phyloP scores from a whole-genome alignment of 257 asterid species.

The Eucommia ulmoides region DNA sequence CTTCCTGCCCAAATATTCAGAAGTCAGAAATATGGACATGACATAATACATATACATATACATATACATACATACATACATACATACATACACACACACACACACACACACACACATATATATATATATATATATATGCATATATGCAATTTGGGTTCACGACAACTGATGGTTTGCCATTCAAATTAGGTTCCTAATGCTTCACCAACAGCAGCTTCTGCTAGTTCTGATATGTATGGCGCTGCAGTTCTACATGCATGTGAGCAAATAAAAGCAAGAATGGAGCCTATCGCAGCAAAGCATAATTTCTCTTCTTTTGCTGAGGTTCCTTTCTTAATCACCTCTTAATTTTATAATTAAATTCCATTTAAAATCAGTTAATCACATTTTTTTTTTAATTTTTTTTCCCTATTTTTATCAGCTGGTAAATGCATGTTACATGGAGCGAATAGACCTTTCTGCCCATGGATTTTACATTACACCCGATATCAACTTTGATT shows the following conservation, averaged over 20 bases:
- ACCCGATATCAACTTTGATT: conserved; percentile 71
- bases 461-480: conserved; percentile 87
- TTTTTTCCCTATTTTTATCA: conserved; percentile 15
- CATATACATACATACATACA: too few relatives aligned
- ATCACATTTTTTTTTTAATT: neutral
- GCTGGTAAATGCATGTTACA: conserved; percentile 75
- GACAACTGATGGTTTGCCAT: conserved; percentile 1
- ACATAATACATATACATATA: too few relatives aligned
- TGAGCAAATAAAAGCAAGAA: conserved; percentile 82
- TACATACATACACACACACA: too few relatives aligned
- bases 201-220: conserved; percentile 98
- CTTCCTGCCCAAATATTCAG: too few relatives aligned
- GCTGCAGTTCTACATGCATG: conserved; percentile 98
- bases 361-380: neutral
- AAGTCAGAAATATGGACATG: too few relatives aligned
- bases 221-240: conserved; percentile 93
- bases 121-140: too few relatives aligned
- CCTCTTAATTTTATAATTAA: neutral
- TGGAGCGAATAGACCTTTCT: conserved; percentile 88
- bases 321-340: conserved; percentile 37
- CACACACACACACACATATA: too few relatives aligned
- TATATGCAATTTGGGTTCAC: too few relatives aligned
- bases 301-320: conserved; percentile 48
- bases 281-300: conserved; percentile 58
- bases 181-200: conserved; percentile 77